Evolutionary conservation across 768 basidiomycete species (phyloP).

Genomic region (Hericium coralloides): DNA sequence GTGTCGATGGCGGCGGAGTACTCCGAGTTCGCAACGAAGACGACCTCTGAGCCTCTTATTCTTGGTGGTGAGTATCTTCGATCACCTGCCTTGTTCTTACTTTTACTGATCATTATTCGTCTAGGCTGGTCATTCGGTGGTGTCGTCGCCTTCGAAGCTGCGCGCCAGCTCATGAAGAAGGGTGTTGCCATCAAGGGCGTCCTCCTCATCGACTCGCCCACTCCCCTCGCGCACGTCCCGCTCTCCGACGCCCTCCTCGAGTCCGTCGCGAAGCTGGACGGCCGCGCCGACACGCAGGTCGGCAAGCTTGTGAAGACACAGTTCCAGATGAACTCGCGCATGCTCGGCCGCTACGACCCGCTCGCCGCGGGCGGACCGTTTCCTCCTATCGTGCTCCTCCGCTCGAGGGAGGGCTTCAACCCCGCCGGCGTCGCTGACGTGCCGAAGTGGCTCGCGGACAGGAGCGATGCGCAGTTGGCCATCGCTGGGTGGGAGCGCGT

Average conservation of each 20-base stretch:
- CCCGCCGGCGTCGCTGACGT: constrained; percentile 26
- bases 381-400: constrained; percentile 39
- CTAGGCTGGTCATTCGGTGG: constrained; percentile 78
- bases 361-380: constrained; percentile 13
- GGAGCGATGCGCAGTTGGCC: constrained; percentile 25
- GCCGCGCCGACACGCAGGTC: constrained; percentile 23
- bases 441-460: constrained; percentile 45
- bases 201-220: constrained; percentile 59
- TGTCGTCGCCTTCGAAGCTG: constrained; percentile 58
- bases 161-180: constrained; percentile 37
- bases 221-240: constrained; percentile 41
- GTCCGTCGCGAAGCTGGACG: constrained; percentile 28
- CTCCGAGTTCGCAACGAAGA: constrained; percentile 29
- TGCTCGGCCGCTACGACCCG: constrained; percentile 42
- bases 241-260: constrained; percentile 46
- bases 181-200: constrained; percentile 45
- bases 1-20: constrained; percentile 47
- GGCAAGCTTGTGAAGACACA: constrained; percentile 34
- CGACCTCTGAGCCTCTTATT: constrained; percentile 32
- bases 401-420: constrained; percentile 40
- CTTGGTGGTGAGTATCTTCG: constrained; percentile 44
- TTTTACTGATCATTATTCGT: not conserved
- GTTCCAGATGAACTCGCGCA: constrained; percentile 36
- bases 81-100: not conserved
- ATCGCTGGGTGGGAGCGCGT: constrained; percentile 41